phyloP scores from a whole-genome alignment of 225 moss, liverwort and hornwort genomes.

The Physcomitrellopsis africana region DNA sequence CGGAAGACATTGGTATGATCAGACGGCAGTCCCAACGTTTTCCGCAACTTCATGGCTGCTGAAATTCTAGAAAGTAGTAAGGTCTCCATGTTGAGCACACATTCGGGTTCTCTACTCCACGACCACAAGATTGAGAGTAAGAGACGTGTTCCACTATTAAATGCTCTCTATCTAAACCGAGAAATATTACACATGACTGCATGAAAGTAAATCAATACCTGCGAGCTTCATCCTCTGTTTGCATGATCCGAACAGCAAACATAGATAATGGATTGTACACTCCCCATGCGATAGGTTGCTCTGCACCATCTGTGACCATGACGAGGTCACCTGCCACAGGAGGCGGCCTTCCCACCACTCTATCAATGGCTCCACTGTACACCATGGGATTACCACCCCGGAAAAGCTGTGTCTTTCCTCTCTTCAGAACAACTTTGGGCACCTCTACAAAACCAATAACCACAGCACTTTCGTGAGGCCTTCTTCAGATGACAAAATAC shows the following conservation, averaged over 20 bases:
- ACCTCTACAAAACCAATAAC: constrained; percentile 45
- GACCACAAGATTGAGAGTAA: constrained; percentile 29
- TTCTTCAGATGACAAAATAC: not conserved
- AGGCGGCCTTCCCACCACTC: constrained; percentile 82
- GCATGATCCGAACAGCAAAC: constrained; percentile 94
- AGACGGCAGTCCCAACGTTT: constrained; percentile 68
- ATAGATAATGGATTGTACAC: constrained; percentile 85
- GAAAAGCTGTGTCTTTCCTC: constrained; percentile 82
- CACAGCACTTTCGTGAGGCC: not conserved
- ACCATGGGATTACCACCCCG: constrained; percentile 96
- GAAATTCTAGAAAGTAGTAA: constrained; percentile 64
- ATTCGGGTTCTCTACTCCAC: constrained; percentile 64
- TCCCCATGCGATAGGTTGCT: constrained; percentile 90
- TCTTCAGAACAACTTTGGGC: constrained; percentile 89
- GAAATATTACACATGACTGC: not conserved
- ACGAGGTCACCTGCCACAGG: constrained; percentile 80
- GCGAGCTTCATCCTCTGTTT: constrained; percentile 77
- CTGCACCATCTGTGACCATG: constrained; percentile 70
- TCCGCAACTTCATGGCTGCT: constrained; percentile 67
- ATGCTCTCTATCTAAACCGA: not conserved
- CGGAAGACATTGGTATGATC: constrained; percentile 75
- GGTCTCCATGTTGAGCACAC: constrained; percentile 77
- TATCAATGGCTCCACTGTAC: constrained; percentile 89
- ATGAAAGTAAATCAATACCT: constrained; percentile 44
- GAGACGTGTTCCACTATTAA: no score